Evolutionary conservation across 2,329 filamentous ascomycete genomes (phyloP).

Genomic region (Ampelomyces quisqualis): DNA sequence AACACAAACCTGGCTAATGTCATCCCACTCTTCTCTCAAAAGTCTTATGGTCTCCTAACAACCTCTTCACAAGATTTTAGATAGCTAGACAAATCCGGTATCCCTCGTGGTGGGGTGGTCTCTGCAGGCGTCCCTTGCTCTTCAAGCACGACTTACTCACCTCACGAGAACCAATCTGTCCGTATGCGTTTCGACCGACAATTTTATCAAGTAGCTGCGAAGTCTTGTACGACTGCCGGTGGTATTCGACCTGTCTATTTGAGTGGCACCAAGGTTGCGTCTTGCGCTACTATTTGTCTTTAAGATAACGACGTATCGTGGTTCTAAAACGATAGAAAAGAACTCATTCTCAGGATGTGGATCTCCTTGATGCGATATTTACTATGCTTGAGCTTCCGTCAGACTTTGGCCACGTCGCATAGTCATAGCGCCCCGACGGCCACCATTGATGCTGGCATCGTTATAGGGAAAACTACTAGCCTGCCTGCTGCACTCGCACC

Average conservation of each 20-base stretch:
- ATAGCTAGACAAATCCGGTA: too few relatives aligned
- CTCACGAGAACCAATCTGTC: too few relatives aligned
- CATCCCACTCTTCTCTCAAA: too few relatives aligned
- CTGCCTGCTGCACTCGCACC: conserved; percentile 19
- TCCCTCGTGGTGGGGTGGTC: too few relatives aligned
- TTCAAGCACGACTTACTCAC: too few relatives aligned
- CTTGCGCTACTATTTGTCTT: too few relatives aligned
- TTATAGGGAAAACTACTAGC: conserved; percentile 30
- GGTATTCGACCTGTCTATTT: neutral
- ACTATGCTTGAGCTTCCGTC: neutral
- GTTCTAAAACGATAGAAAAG: neutral
- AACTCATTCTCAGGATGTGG: neutral
- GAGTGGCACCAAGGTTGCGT: too few relatives aligned
- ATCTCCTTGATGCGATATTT: neutral
- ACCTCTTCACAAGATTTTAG: too few relatives aligned
- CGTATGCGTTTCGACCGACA: too few relatives aligned
- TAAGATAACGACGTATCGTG: too few relatives aligned
- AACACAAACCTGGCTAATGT: too few relatives aligned
- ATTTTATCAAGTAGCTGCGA: neutral
- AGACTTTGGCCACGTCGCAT: neutral
- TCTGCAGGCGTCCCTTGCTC: neutral
- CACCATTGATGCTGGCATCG: conserved; percentile 23
- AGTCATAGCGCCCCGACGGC: conserved; percentile 21
- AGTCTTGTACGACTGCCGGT: neutral
- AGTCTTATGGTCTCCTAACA: too few relatives aligned